A percentile compares a stretch with the other conserved stretches of the same genome.
phyloP scores from a whole-genome alignment of 176 grass and related monocot species.

The Triticum monococcum region DNA sequence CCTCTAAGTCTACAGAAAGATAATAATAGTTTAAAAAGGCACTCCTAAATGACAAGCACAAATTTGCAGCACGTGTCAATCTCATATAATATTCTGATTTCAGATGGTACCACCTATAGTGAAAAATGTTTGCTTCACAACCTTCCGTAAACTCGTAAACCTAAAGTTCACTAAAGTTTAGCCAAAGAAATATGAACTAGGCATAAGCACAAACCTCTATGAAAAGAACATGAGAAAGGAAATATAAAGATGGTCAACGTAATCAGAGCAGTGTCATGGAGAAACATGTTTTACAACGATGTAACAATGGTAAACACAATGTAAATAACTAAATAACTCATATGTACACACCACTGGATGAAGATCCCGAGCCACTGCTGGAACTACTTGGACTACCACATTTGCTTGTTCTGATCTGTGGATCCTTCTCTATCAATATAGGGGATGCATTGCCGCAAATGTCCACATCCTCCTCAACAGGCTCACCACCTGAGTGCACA shows the following conservation, averaged over 20 bases:
- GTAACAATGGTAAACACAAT: not conserved
- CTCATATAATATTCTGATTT: not conserved
- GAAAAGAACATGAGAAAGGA: not conserved
- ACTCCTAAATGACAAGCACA: not conserved
- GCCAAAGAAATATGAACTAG: not conserved
- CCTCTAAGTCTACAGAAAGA: not conserved
- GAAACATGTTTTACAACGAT: slow-evolving; percentile 22
- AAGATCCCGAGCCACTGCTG: slow-evolving; percentile 74
- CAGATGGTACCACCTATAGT: not conserved
- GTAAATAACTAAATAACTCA: not conserved
- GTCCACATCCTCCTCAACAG: slow-evolving; percentile 90
- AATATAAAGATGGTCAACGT: not conserved
- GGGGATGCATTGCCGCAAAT: slow-evolving; percentile 86
- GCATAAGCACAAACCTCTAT: not conserved
- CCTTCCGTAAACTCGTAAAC: not conserved
- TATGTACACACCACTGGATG: slow-evolving; percentile 78
- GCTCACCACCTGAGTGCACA: slow-evolving; percentile 43
- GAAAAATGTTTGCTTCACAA: not conserved
- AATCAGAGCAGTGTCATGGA: not conserved
- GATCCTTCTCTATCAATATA: slow-evolving; percentile 74
- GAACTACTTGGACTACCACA: slow-evolving; percentile 69
- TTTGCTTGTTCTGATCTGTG: slow-evolving; percentile 49
- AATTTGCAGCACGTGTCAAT: not conserved
- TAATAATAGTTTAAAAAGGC: not conserved
- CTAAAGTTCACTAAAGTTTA: not conserved